phyloP scores from a whole-genome alignment of 257 asterid genomes.

The Ballota nigra region DNA sequence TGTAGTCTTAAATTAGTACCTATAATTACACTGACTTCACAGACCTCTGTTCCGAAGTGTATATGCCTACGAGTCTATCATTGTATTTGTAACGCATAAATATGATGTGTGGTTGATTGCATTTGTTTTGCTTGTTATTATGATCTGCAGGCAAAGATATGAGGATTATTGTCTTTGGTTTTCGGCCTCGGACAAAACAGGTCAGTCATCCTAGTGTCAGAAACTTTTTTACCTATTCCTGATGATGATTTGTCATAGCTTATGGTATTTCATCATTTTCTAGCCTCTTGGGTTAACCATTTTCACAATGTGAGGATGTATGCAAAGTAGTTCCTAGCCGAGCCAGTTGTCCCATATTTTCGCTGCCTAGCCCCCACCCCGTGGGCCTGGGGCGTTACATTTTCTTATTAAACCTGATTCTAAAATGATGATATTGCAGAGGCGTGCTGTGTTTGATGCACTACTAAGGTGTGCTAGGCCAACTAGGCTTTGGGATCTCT shows the following conservation, averaged over 20 bases:
- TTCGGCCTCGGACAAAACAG: conserved; percentile 95
- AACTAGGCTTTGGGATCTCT: conserved; percentile 83
- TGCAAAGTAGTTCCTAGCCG: not conserved
- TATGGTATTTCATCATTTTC: conserved; percentile 9
- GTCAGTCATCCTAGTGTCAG: conserved; percentile 41
- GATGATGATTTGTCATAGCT: not conserved
- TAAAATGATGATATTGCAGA: conserved; percentile 47
- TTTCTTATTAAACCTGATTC: conserved; percentile 21
- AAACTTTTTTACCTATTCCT: conserved; percentile 12
- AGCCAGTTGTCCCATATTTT: not conserved
- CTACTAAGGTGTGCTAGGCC: conserved; percentile 73
- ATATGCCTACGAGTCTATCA: not conserved
- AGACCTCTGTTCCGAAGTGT: not conserved
- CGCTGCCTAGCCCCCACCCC: not conserved
- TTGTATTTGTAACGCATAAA: conserved; percentile 9
- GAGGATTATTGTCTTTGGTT: conserved; percentile 90
- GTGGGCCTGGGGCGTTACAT: not conserved
- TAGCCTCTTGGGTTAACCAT: not conserved
- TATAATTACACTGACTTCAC: not conserved
- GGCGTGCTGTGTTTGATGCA: conserved; percentile 87
- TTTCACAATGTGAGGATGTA: not conserved
- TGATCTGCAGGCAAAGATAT: conserved; percentile 84
- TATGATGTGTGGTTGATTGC: conserved; percentile 15
- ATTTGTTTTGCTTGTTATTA: conserved; percentile 6
- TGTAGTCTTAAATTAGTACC: conserved; percentile 1